Evolutionary conservation across 202 grass and related monocot genomes (phyloP).

Genomic region (Musa balbisiana): DNA sequence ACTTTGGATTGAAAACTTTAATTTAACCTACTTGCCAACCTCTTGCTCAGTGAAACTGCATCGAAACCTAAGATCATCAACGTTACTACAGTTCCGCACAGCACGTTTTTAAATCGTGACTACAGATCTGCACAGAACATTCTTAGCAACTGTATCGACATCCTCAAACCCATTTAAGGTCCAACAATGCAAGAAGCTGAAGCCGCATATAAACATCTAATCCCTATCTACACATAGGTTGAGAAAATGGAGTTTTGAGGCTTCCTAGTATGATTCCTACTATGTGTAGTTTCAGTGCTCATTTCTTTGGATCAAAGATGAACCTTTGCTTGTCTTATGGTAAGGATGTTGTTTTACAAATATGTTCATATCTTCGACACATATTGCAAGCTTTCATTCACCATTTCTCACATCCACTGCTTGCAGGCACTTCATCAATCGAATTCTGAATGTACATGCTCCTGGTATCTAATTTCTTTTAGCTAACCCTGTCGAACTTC

Average conservation of each 20-base stretch:
- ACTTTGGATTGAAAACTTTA: too few relatives aligned
- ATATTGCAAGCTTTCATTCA: neutral
- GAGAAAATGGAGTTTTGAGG: too few relatives aligned
- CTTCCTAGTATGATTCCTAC: neutral
- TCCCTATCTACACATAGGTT: too few relatives aligned
- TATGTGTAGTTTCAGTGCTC: neutral
- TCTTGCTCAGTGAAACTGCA: too few relatives aligned
- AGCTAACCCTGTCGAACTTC: neutral
- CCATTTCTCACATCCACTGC: neutral
- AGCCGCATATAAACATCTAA: neutral
- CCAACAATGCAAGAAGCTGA: too few relatives aligned
- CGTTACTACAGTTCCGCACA: too few relatives aligned
- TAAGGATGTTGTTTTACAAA: neutral
- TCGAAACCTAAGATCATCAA: too few relatives aligned
- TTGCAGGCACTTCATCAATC: constrained; percentile 88
- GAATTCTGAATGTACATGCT: constrained; percentile 70
- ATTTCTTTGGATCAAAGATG: neutral
- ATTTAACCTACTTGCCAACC: too few relatives aligned
- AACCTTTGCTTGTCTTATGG: neutral
- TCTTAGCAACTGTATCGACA: too few relatives aligned
- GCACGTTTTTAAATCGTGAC: too few relatives aligned
- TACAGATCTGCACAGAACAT: too few relatives aligned
- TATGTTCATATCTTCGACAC: neutral
- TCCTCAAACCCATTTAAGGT: too few relatives aligned
- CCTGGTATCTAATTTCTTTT: constrained; percentile 36